These are phyloP conservation scores for Hansenula sp. DNA, from an alignment of 1,139 yeast genomes.

Conservation along the genomic window DNA sequence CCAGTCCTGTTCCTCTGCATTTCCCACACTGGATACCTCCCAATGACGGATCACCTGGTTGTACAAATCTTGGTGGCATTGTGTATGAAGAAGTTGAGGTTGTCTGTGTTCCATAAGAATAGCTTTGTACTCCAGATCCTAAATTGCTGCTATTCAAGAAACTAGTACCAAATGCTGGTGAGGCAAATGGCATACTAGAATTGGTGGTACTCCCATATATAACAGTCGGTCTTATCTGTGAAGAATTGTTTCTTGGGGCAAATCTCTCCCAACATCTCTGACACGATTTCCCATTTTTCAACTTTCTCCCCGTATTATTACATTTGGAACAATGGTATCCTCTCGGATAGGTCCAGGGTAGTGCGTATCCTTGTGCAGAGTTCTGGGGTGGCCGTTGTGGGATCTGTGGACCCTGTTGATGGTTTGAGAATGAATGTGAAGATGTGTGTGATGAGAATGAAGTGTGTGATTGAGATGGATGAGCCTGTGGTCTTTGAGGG, in stretches of 20 bases:
- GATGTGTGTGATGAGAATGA: slow-evolving; percentile 6
- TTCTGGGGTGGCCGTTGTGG: slow-evolving; percentile 11
- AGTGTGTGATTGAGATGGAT: slow-evolving; percentile 9
- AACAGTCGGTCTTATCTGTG: too few species aligned
- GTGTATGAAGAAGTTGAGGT: slow-evolving; percentile 2
- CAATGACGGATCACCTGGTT: slow-evolving; percentile 79
- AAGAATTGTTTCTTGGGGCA: slow-evolving; percentile 21
- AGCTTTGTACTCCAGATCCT: too few species aligned
- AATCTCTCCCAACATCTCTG: slow-evolving; percentile 68
- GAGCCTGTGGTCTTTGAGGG: slow-evolving; percentile 9
- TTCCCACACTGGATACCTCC: slow-evolving; percentile 79
- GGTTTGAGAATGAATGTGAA: slow-evolving; percentile 3
- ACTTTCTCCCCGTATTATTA: slow-evolving; percentile 68
- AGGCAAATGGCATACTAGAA: too few species aligned
- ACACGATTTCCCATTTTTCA: slow-evolving; percentile 62
- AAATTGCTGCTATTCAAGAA: too few species aligned
- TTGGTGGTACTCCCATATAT: slow-evolving; percentile 3
- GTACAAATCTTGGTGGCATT: slow-evolving; percentile 40
- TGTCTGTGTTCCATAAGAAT: slow-evolving; percentile 3
- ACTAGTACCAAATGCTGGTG: too few species aligned
- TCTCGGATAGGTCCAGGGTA: slow-evolving; percentile 66
- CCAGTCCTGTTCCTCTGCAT: slow-evolving; percentile 69
- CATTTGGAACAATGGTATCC: slow-evolving; percentile 66
- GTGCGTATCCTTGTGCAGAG: not conserved
- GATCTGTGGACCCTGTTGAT: slow-evolving; percentile 8